Conservation (phyloP, 352 stramenopile species). For the Phytophthora sp. region DNA sequence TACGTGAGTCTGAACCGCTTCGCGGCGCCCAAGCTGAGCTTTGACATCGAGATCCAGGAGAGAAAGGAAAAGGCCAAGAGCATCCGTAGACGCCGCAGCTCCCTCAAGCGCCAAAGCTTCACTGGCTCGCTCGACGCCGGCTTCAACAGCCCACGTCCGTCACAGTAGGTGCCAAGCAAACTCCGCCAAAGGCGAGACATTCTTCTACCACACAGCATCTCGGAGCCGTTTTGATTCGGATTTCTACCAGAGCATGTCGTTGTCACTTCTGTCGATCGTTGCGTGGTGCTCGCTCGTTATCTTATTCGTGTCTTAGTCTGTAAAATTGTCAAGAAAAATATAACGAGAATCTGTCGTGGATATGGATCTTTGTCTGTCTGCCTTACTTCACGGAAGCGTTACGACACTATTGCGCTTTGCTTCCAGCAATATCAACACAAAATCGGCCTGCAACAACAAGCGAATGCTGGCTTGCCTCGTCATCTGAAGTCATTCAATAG, state of each 20-base stretch:
- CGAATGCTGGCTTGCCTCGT: constrained; percentile 4
- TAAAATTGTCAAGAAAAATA: constrained; percentile 40
- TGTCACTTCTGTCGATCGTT: constrained; percentile 23
- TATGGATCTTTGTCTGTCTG: constrained; percentile 20
- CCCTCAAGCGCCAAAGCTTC: constrained; percentile 48
- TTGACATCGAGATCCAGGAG: constrained; percentile 76
- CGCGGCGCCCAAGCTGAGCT: constrained; percentile 64
- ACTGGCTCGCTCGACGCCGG: constrained; percentile 35
- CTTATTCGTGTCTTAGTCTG: constrained; percentile 29
- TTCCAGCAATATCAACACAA: constrained; percentile 1
- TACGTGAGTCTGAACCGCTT: constrained; percentile 87
- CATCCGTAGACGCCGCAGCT: constrained; percentile 61
- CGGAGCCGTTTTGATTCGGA: constrained; percentile 37
- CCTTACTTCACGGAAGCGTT: constrained; percentile 20
- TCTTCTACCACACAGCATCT: constrained; percentile 22
- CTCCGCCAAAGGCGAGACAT: constrained; percentile 33
- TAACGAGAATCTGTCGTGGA: constrained; percentile 24
- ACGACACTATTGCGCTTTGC: constrained; percentile 11
- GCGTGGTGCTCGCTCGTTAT: constrained; percentile 18
- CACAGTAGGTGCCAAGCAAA: constrained; percentile 27
- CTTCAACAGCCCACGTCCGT: constrained; percentile 20
- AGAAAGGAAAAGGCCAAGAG: constrained; percentile 75
- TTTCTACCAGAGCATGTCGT: constrained; percentile 23
- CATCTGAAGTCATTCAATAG: neutral
- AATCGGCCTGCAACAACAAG: constrained; percentile 22